Evolutionary conservation across 2,329 filamentous ascomycete species (phyloP).

Genomic region (Xenoacremonium recifei): DNA sequence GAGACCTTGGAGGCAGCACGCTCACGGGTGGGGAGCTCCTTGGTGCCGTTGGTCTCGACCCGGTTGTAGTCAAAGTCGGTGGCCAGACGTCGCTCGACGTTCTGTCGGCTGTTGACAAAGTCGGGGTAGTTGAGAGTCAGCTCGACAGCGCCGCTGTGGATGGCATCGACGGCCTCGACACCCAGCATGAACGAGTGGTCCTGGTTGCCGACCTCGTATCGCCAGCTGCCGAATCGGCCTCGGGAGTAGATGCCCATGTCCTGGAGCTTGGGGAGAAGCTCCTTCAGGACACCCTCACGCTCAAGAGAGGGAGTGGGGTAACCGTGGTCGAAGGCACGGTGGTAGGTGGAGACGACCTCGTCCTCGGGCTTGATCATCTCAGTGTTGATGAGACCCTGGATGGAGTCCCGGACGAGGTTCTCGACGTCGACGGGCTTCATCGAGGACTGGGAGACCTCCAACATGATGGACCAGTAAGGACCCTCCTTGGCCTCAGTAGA

Average conservation of each 20-base stretch:
- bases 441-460: constrained; percentile 93
- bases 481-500: constrained; percentile 75
- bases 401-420: constrained; percentile 84
- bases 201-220: constrained; percentile 96
- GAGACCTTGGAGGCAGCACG: constrained; percentile 29
- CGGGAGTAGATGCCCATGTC: constrained; percentile 90
- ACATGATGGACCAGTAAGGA: constrained; percentile 99
- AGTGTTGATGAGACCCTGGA: constrained; percentile 96
- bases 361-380: constrained; percentile 89
- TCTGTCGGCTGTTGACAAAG: constrained; percentile 81
- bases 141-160: constrained; percentile 86
- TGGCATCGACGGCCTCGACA: constrained; percentile 88
- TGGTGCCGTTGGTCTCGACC: constrained; percentile 31
- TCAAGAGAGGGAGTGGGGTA: constrained; percentile 95
- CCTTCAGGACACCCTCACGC: constrained; percentile 89
- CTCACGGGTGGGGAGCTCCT: constrained; percentile 37
- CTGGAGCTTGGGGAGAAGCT: constrained; percentile 91
- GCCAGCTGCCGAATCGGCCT: constrained; percentile 96
- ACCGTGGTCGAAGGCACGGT: constrained; percentile 96
- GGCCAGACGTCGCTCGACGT: constrained; percentile 47
- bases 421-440: constrained; percentile 91
- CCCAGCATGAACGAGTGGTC: constrained; percentile 98
- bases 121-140: constrained; percentile 95
- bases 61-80: constrained; percentile 40
- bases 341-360: constrained; percentile 97